These are phyloP conservation scores for Beta corolliflora DNA, from an alignment of 179 eudicot genomes.

Conservation along the genomic window DNA sequence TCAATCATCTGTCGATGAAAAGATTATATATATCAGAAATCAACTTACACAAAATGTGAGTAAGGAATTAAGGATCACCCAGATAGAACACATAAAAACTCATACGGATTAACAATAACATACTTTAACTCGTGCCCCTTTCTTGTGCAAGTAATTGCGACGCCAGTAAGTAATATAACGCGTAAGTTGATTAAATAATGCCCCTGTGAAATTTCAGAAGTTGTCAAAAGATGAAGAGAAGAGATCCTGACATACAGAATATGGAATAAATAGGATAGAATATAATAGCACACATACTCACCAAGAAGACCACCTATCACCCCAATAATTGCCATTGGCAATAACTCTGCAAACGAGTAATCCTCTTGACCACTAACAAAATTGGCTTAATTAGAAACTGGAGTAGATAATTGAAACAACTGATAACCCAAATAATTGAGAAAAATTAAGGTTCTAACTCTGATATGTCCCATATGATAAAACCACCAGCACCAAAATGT, in stretches of 20 bases:
- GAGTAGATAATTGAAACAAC: conserved; percentile 11
- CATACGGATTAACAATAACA: conserved; percentile 29
- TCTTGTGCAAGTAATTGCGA: conserved; percentile 87
- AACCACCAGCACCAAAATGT: conserved; percentile 99
- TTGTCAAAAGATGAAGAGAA: conserved; percentile 5
- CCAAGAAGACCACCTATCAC: conserved; percentile 98
- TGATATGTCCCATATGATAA: conserved; percentile 96
- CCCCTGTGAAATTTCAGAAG: conserved; percentile 53
- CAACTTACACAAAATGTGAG: background rate
- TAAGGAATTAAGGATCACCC: background rate
- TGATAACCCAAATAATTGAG: conserved; percentile 18
- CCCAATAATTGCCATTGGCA: conserved; percentile 98
- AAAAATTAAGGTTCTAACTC: conserved; percentile 53
- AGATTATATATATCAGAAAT: conserved; percentile 23
- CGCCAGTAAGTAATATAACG: conserved; percentile 86
- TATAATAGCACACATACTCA: conserved; percentile 34
- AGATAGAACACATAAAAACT: conserved; percentile 1
- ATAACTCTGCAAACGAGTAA: conserved; percentile 88
- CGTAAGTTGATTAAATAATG: conserved; percentile 91
- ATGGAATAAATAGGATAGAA: conserved; percentile 3
- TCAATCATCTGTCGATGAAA: conserved; percentile 66
- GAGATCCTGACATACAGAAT: background rate
- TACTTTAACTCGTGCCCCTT: conserved; percentile 86
- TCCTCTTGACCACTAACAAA: conserved; percentile 93
- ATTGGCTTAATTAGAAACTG: conserved; percentile 32